Percentiles rank a stretch among this genome's conserved stretches.
phyloP scores from a whole-genome alignment of 202 grass and related monocot genomes.

The Eragrostis tef region DNA sequence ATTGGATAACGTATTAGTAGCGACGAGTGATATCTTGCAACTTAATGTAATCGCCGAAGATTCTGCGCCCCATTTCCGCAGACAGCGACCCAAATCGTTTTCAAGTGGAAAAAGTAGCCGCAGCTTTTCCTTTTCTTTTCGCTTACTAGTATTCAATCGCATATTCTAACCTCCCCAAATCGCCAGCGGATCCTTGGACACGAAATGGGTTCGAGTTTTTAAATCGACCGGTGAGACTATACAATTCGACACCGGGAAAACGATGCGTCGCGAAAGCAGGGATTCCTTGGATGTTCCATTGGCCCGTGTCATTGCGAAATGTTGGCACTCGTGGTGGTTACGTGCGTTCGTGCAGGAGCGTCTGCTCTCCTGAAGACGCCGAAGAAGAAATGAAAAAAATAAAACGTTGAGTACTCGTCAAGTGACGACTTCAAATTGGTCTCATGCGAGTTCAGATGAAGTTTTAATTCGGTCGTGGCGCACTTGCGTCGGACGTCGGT shows the following conservation, averaged over 20 bases:
- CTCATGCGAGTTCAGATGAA: neutral
- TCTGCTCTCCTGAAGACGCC: neutral
- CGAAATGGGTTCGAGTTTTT: neutral
- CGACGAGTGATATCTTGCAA: neutral
- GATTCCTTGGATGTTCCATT: slow-evolving; percentile 50
- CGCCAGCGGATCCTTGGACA: slow-evolving; percentile 41
- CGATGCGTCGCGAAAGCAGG: slow-evolving; percentile 47
- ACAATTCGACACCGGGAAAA: neutral
- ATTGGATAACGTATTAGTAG: neutral
- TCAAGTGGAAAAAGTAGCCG: slow-evolving; percentile 45
- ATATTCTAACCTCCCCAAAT: slow-evolving; percentile 47
- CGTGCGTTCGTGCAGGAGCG: neutral
- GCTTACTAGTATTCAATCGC: neutral
- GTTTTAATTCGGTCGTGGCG: neutral
- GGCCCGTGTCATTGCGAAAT: neutral
- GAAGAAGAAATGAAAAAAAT: neutral
- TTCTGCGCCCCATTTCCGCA: slow-evolving; percentile 41
- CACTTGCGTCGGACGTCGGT: neutral
- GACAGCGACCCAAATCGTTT: slow-evolving; percentile 47
- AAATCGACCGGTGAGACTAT: neutral
- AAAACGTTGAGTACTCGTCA: accelerated
- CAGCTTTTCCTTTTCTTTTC: slow-evolving; percentile 25
- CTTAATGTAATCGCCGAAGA: slow-evolving; percentile 32
- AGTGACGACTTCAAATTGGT: neutral
- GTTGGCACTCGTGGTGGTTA: neutral